Evolutionary conservation across 2,329 filamentous ascomycete species (phyloP).

Genomic region (Thielaviopsis euricoi): DNA sequence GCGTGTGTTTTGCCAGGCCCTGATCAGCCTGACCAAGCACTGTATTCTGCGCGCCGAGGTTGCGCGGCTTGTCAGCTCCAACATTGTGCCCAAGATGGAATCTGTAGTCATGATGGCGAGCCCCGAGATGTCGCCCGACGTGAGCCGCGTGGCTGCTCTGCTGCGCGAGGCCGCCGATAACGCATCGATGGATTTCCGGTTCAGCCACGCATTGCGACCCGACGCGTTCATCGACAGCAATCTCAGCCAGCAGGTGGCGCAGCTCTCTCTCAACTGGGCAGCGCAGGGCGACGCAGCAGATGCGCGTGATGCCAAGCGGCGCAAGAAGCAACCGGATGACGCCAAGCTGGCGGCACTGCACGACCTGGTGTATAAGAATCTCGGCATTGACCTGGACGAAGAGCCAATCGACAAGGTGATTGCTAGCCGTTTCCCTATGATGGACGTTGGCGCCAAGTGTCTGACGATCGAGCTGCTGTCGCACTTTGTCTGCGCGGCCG

Average conservation of each 20-base stretch:
- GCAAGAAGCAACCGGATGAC: constrained; percentile 14
- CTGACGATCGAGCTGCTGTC: constrained; percentile 38
- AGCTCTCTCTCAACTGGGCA: constrained; percentile 17
- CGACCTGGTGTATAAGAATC: constrained; percentile 14
- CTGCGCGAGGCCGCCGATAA: constrained; percentile 6
- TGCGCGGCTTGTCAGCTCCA: constrained; percentile 5
- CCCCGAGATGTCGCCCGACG: neutral
- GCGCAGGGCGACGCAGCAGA: constrained; percentile 12
- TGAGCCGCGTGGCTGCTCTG: neutral
- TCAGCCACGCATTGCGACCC: constrained; percentile 9
- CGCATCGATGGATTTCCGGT: neutral
- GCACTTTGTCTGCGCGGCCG: constrained; percentile 37
- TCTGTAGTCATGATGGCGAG: neutral
- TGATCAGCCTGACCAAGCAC: constrained; percentile 23
- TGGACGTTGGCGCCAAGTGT: constrained; percentile 34
- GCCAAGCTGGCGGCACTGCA: constrained; percentile 2
- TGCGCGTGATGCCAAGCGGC: constrained; percentile 16
- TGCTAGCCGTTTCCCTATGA: constrained; percentile 23
- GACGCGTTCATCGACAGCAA: constrained; percentile 14
- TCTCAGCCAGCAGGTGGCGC: constrained; percentile 17
- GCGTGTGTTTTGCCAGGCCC: constrained; percentile 21
- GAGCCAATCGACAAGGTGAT: constrained; percentile 18
- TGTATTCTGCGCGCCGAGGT: constrained; percentile 1
- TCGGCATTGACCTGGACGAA: constrained; percentile 16
- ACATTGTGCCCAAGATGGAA: constrained; percentile 7